Evolutionary conservation across 2,329 filamentous ascomycete genomes (phyloP), one percentile per base, ranked within the genome.

Genomic region (Berkeleyomyces rouxiae): DNA sequence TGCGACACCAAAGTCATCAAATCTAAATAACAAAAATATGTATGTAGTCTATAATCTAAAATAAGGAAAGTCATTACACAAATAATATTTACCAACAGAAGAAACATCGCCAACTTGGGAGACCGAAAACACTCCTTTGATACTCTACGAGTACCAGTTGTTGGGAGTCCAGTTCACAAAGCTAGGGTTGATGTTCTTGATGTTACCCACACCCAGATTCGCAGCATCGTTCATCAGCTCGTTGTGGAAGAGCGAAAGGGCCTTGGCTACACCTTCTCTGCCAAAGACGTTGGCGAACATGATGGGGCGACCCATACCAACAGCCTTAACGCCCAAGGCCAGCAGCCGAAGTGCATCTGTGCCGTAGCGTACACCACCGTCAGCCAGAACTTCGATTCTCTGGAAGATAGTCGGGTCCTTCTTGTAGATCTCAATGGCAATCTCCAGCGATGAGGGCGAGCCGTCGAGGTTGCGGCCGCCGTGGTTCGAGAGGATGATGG

Each of bases 281-380:
- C 79, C 79, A 65, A 74, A 82, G 57, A 78, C 69, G 69, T 81
- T 81, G 66, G 77, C 51, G 58, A 65, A 65, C 64, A 65, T 63
- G 4, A 63, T 57, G 7, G 77, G 74, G 0, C 79, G 70, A 13
- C 78, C 79, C 0, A 82, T 65, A 11, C 79, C 72, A 4, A 77
- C 74, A 10, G 73, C 74, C 66, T 71, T 72, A 61, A 75, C 75
- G 7, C 75, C 75, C 11, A 76, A 72, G 2, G 74, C 70, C n/a
- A 77, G 70, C 7, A 76, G 71, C 66, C 75, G 74, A 13, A 77
- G 68, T 11, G 70, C 72, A 55, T 77, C 75, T 7, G 70, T 71
- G 9, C 75, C 76, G 62, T 75, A 75, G 55, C 76, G 72, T 23
- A 77, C 68, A 59, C 75, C 75, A 4, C 75, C 75, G 64, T 77